These are phyloP conservation scores for Penicillium sp. DNA, from an alignment of 2,329 filamentous ascomycete genomes.

Conservation along the genomic window DNA sequence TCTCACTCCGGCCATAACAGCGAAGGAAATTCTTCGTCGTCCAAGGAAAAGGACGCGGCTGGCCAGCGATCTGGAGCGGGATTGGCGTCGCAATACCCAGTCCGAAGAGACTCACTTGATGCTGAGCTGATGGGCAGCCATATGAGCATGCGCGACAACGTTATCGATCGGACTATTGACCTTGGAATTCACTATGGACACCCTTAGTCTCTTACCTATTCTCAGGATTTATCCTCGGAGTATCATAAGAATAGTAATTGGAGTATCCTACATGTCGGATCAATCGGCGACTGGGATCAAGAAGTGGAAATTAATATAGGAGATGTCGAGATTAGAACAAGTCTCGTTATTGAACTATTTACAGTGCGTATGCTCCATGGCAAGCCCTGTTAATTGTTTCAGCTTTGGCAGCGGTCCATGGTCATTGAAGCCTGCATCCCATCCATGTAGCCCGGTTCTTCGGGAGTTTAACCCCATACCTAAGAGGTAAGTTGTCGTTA, in stretches of 20 bases:
- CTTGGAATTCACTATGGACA: constrained; percentile 6
- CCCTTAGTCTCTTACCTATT: not conserved
- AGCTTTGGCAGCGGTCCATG: too few relatives aligned
- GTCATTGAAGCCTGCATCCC: too few relatives aligned
- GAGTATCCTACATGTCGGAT: not conserved
- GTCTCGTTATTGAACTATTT: too few relatives aligned
- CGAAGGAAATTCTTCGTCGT: not conserved
- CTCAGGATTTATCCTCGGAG: not conserved
- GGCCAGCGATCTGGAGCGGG: not conserved
- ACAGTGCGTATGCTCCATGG: too few relatives aligned
- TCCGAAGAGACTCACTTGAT: not conserved
- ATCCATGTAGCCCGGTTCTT: too few relatives aligned
- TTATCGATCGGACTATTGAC: not conserved
- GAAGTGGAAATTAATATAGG: too few relatives aligned
- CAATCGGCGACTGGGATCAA: too few relatives aligned
- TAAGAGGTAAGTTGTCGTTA: too few relatives aligned
- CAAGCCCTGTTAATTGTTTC: not conserved
- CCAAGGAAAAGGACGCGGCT: not conserved
- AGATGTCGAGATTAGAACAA: too few relatives aligned
- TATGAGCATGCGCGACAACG: not conserved
- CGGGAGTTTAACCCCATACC: too few relatives aligned
- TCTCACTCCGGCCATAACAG: constrained; percentile 5
- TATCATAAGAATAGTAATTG: not conserved
- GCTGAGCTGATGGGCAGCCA: not conserved
- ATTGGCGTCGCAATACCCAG: not conserved